Percentiles rank a stretch among this genome's conserved stretches.
These are phyloP conservation scores for Adansonia madagascariensis DNA, from an alignment of 441 rosid genomes.

Conservation along the genomic window DNA sequence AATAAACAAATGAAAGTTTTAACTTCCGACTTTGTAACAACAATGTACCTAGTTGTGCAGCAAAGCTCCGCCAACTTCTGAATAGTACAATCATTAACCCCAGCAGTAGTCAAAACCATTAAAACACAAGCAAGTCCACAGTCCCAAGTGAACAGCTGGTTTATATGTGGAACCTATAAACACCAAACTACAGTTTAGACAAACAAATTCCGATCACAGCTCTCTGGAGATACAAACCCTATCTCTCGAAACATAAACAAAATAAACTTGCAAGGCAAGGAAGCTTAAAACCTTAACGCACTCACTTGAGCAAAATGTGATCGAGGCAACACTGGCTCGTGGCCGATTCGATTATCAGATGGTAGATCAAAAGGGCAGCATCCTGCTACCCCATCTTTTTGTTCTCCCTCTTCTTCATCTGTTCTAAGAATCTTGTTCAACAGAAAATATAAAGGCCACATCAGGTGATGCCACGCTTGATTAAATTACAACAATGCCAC, in stretches of 20 bases:
- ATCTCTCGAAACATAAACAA: background rate
- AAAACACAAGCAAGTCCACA: conserved; percentile 92
- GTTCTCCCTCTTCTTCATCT: conserved; percentile 51
- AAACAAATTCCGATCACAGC: conserved; percentile 4
- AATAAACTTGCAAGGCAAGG: conserved; percentile 6
- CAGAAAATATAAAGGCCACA: conserved; percentile 81
- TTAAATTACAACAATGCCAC: conserved; percentile 1
- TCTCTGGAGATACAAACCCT: background rate
- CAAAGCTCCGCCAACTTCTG: conserved; percentile 68
- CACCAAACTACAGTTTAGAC: conserved; percentile 20
- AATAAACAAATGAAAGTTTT: background rate
- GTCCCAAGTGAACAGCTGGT: conserved; percentile 87
- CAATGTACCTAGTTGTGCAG: conserved; percentile 68
- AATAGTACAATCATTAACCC: conserved; percentile 53
- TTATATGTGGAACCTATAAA: conserved; percentile 76
- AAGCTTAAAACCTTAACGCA: background rate
- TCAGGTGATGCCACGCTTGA: conserved; percentile 31
- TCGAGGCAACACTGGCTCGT: conserved; percentile 42
- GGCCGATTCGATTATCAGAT: conserved; percentile 35
- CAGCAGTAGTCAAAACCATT: conserved; percentile 78
- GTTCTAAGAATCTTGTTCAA: conserved; percentile 72
- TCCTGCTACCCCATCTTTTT: conserved; percentile 36
- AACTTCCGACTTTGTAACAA: background rate
- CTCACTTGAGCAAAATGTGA: conserved; percentile 60
- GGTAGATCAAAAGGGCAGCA: conserved; percentile 37